Evolutionary conservation across 2,329 filamentous ascomycete species (phyloP).

Genomic region (Parasarocladium wereldwijsianum): DNA sequence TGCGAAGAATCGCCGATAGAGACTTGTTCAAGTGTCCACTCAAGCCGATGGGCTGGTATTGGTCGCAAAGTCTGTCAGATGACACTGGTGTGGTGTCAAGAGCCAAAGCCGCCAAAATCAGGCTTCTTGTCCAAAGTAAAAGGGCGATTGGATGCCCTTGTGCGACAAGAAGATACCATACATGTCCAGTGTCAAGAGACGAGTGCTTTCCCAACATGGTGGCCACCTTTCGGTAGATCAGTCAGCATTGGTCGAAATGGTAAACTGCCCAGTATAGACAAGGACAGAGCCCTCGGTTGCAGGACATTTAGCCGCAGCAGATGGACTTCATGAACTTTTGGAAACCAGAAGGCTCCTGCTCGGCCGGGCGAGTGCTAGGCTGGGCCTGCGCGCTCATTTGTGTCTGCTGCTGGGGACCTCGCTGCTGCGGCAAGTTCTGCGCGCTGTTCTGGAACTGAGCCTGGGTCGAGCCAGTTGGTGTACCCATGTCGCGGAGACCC

Average conservation of each 20-base stretch:
- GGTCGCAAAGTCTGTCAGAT: neutral
- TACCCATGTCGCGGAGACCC: constrained; percentile 61
- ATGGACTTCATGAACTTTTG: constrained; percentile 88
- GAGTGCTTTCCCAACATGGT: no score
- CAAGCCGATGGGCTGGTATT: neutral
- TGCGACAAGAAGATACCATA: neutral
- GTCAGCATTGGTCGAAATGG: neutral
- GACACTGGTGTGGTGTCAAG: neutral
- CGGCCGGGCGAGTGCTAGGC: constrained; percentile 41
- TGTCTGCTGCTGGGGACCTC: constrained; percentile 40
- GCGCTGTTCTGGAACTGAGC: constrained; percentile 95
- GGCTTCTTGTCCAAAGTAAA: constrained; percentile 1
- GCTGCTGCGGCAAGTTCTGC: constrained; percentile 63
- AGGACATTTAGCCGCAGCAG: constrained; percentile 60
- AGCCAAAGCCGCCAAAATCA: neutral
- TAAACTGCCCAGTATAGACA: neutral
- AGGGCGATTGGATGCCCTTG: neutral
- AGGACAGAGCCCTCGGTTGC: constrained; percentile 1
- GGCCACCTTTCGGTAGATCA: no score
- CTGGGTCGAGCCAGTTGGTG: constrained; percentile 80
- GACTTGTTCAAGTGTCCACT: neutral
- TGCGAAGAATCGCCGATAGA: neutral
- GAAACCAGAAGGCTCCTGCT: constrained; percentile 66
- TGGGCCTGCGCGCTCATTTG: constrained; percentile 39
- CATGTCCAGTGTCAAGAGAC: no score